A percentile compares a stretch with the other conserved stretches of the same genome.
Evolutionary conservation across 495 filamentous ascomycete species (phyloP).

Genomic region (Hyaloscypha finlandica): DNA sequence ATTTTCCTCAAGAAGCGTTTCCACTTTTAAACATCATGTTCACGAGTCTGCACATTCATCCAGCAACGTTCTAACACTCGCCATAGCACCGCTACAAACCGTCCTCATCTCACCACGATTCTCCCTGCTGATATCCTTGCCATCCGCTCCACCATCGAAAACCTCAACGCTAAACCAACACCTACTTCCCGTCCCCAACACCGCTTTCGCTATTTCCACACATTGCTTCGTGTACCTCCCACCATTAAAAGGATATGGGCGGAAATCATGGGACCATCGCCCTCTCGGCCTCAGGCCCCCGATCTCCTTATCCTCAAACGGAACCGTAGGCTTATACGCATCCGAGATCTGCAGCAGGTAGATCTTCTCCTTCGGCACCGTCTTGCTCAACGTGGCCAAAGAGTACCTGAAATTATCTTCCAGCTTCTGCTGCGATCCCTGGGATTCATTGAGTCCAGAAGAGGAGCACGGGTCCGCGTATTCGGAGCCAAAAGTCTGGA

Average conservation of each 20-base stretch:
- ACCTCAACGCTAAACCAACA: slow-evolving; percentile 78
- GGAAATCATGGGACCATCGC: slow-evolving; percentile 71
- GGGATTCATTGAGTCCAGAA: slow-evolving; percentile 58
- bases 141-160: slow-evolving; percentile 66
- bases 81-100: slow-evolving; percentile 63
- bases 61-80: slow-evolving; percentile 55
- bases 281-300: slow-evolving; percentile 57
- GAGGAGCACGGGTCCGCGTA: slow-evolving; percentile 72
- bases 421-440: slow-evolving; percentile 42
- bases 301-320: slow-evolving; percentile 48
- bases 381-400: slow-evolving; percentile 52
- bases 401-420: slow-evolving; percentile 51
- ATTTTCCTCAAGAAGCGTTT: no score
- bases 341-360: slow-evolving; percentile 77
- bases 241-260: slow-evolving; percentile 70
- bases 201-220: slow-evolving; percentile 65
- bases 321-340: slow-evolving; percentile 64
- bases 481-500: slow-evolving; percentile 76
- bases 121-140: slow-evolving; percentile 41
- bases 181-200: slow-evolving; percentile 69
- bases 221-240: slow-evolving; percentile 63
- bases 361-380: slow-evolving; percentile 70
- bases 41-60: slow-evolving; percentile 38
- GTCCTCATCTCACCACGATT: slow-evolving; percentile 57
- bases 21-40: no score